Evolutionary conservation across 192 early-diverging fungal species (phyloP).

Genomic region (Martensiomyces pterosporus): DNA sequence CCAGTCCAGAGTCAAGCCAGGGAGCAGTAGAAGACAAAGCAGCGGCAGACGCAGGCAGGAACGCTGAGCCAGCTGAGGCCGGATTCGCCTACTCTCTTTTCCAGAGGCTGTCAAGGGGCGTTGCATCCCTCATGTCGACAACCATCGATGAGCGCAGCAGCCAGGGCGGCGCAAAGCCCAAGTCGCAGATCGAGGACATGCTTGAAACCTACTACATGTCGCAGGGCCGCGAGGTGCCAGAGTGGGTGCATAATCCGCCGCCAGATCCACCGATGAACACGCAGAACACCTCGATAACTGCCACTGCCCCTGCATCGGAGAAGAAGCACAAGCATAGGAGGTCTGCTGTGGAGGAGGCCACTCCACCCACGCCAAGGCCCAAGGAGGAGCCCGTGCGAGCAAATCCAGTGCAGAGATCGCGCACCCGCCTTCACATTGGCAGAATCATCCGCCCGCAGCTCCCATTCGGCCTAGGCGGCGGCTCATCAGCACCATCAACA

Average conservation of each 20-base stretch:
- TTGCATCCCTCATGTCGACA: conserved; percentile 27
- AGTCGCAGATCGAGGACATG: conserved; percentile 45
- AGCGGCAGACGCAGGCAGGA: too few relatives aligned
- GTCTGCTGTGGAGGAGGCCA: too few relatives aligned
- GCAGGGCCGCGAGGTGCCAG: conserved; percentile 28
- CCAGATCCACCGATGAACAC: conserved; percentile 19
- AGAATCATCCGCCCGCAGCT: conserved; percentile 10
- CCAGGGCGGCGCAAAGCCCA: neutral
- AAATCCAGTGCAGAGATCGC: conserved; percentile 11
- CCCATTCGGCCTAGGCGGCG: conserved; percentile 1
- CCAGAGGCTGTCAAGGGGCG: conserved; percentile 10
- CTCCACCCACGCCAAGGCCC: too few relatives aligned
- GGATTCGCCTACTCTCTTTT: conserved; percentile 26
- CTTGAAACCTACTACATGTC: conserved; percentile 40
- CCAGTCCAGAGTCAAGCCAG: neutral
- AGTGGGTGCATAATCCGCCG: conserved; percentile 37
- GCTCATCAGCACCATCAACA: too few relatives aligned
- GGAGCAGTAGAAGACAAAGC: conserved; percentile 1
- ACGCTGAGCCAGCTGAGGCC: too few relatives aligned
- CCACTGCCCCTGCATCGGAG: too few relatives aligned
- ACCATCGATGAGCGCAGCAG: neutral
- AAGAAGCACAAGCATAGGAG: too few relatives aligned
- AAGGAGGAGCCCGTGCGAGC: too few relatives aligned
- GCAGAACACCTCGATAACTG: too few relatives aligned
- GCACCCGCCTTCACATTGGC: conserved; percentile 27